Conservation (phyloP, 2,329 filamentous ascomycete genomes). For the Beauveria australis region DNA sequence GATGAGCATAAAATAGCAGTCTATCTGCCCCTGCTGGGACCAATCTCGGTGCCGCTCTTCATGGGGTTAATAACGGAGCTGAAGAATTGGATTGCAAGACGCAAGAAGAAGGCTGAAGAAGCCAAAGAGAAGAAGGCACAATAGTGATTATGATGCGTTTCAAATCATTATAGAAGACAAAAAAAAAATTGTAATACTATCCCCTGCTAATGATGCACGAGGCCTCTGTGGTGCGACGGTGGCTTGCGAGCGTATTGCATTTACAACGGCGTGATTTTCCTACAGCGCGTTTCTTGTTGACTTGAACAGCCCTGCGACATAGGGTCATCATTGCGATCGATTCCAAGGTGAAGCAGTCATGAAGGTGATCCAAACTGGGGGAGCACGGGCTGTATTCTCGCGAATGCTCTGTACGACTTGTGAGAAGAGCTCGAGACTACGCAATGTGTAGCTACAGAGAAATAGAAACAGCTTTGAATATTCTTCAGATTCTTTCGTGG, state of each 20-base stretch:
- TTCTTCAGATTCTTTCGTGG: background rate
- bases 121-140: conserved; percentile 30
- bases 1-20: conserved; percentile 98
- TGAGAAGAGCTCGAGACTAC: background rate
- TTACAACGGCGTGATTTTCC: background rate
- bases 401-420: too few species aligned
- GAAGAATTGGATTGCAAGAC: conserved; percentile 49
- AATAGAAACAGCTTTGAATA: background rate
- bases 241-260: background rate
- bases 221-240: background rate
- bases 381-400: background rate
- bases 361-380: background rate
- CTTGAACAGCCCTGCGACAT: too few species aligned
- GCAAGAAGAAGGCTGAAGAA: conserved; percentile 34
- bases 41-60: conserved; percentile 79
- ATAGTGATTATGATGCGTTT: conserved; percentile 13
- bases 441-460: background rate
- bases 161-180: background rate
- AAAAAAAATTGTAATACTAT: conserved; percentile 1
- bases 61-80: conserved; percentile 79
- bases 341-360: too few species aligned
- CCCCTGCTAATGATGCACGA: too few species aligned
- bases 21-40: conserved; percentile 84
- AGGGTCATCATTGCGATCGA: too few species aligned
- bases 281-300: background rate